phyloP scores from a whole-genome alignment of 2,329 filamentous ascomycete genomes.

The Chrysosporium queenslandicum region DNA sequence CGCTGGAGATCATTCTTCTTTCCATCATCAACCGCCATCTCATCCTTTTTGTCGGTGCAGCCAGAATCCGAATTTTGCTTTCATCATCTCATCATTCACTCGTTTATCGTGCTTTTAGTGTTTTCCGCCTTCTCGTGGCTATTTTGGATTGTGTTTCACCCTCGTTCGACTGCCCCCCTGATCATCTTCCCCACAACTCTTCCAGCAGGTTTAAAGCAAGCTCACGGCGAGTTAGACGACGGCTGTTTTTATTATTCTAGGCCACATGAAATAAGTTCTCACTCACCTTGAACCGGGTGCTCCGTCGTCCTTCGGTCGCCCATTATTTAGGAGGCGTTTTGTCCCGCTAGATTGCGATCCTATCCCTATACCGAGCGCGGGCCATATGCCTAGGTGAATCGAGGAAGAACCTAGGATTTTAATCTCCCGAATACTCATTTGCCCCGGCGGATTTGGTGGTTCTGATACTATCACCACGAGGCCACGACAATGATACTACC shows the following conservation, averaged over 20 bases:
- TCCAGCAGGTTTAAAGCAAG: neutral
- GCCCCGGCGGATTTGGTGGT: neutral
- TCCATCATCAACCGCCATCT: neutral
- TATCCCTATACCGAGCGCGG: neutral
- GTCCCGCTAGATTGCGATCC: too few relatives aligned
- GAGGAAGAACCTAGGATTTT: neutral
- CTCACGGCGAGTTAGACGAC: neutral
- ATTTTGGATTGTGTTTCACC: neutral
- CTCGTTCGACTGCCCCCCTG: neutral
- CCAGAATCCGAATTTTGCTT: neutral
- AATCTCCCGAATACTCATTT: neutral
- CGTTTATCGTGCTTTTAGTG: constrained; percentile 3
- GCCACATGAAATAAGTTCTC: neutral
- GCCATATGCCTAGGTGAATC: constrained; percentile 1
- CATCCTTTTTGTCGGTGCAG: neutral
- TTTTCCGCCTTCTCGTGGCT: neutral
- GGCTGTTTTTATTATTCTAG: neutral
- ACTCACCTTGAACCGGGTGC: neutral
- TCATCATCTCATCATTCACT: constrained; percentile 4
- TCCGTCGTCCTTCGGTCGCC: neutral
- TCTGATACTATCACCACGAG: neutral
- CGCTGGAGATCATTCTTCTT: neutral
- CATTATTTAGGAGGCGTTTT: too few relatives aligned
- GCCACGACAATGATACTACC: constrained; percentile 7
- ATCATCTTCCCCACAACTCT: constrained; percentile 4